phyloP scores from a whole-genome alignment of 148 eudicot species.

The Tetragonia tetragonoides region DNA sequence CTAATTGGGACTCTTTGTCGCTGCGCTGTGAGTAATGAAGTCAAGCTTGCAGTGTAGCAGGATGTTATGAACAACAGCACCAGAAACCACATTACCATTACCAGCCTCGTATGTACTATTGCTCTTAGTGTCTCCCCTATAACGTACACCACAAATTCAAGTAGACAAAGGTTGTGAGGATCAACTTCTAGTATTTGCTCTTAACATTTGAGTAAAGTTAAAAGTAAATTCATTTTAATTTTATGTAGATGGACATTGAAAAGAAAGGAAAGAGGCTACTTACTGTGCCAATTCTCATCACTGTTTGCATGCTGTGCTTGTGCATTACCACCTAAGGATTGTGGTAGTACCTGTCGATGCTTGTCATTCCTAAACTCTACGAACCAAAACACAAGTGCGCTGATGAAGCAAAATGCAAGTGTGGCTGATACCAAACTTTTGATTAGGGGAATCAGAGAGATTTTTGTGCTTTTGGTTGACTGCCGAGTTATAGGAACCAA shows the following conservation, averaged over 20 bases:
- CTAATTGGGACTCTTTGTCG: background rate
- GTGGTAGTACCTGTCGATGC: background rate
- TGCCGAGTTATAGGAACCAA: slow-evolving; percentile 15
- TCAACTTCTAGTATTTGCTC: background rate
- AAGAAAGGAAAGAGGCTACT: background rate
- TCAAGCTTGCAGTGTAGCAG: slow-evolving; percentile 10
- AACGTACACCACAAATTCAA: background rate
- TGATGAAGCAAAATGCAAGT: slow-evolving; percentile 26
- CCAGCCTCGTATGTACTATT: slow-evolving; percentile 19
- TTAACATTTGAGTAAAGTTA: too few species aligned
- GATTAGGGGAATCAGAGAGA: background rate
- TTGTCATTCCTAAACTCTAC: slow-evolving; percentile 22
- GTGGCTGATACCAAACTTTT: background rate
- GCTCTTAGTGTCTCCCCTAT: slow-evolving; percentile 16
- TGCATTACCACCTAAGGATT: slow-evolving; percentile 2
- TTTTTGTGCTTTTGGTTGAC: background rate
- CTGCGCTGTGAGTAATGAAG: background rate
- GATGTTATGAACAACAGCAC: slow-evolving; percentile 10
- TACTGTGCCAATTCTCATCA: slow-evolving; percentile 30
- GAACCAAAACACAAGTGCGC: slow-evolving; percentile 28
- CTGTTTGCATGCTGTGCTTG: slow-evolving; percentile 2
- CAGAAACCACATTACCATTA: slow-evolving; percentile 20
- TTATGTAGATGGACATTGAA: background rate
- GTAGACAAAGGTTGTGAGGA: background rate
- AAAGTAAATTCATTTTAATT: background rate